Base-by-base conservation (phyloP, 768 basidiomycete genomes). In the Leucosporidium creatinivorum region DNA sequence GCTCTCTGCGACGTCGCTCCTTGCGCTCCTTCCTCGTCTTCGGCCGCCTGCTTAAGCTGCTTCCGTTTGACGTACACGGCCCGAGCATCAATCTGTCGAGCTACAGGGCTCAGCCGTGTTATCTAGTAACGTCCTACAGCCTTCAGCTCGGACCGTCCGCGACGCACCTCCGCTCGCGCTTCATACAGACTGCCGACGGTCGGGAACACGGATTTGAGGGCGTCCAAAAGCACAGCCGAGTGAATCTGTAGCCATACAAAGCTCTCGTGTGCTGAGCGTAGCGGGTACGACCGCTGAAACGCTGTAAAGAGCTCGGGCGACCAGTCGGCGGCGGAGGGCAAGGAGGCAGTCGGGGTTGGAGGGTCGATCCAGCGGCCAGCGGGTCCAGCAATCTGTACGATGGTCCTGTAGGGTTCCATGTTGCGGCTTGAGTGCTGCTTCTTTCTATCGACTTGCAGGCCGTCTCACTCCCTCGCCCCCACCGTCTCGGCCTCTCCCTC, bases 21-120 rank as follows among this genome's bases (percentile, higher is more conserved):
- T 49, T 25, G 28, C 25, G 19, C 47, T 49, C 47, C 44, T 48
- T 31, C 59, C 26, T 49, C 59, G 21, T 21, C 23, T 17, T 33
- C 13, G 19, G 60, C 60, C 7, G 9, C 31, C 12, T 9, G 25
- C 17, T 25, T n/a, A 19, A 63, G 21, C 52, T 28, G 7, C 19
- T 44, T 21, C 13, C 62, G 62, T 36, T 56, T 33, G 18, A 63
- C 62, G 10, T 54, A 63, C 28, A 56, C 54, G 1, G 51, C 36
- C 1, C 62, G 36, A 13, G 54, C 62, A 18, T 63, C 62, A 18
- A 63, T 48, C 62, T 63, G 36, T 3, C 3, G 4, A 9, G 8
- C 25, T 1, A 25, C 17, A 33, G 1, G 39, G 39, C 2, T 25
- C 25, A 25, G 31, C 39, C 10, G 28, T 4, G 19, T 10, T 17